Evolutionary conservation across 2,329 filamentous ascomycete species (phyloP).

Genomic region (Lachnellula hyalina): DNA sequence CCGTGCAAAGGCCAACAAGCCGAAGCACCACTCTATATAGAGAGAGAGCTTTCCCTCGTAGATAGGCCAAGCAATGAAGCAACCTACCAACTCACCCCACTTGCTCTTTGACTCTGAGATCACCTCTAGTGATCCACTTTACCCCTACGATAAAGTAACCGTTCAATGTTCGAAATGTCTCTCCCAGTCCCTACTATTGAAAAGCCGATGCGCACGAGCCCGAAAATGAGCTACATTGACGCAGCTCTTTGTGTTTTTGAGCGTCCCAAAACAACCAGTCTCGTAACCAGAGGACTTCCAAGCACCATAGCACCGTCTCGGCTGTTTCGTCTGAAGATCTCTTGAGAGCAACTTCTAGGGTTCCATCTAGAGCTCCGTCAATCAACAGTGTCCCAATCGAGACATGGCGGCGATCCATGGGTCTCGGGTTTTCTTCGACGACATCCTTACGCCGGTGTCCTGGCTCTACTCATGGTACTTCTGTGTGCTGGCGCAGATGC

Average conservation of each 20-base stretch:
- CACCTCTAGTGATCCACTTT: no score
- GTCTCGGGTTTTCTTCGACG: neutral
- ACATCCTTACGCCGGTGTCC: neutral
- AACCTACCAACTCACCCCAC: no score
- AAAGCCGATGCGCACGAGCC: neutral
- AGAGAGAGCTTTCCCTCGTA: no score
- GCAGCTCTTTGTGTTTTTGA: neutral
- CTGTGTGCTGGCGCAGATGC: slow-evolving; percentile 1
- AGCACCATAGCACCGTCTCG: neutral
- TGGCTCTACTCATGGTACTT: slow-evolving; percentile 1
- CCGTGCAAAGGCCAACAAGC: no score
- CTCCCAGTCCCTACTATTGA: neutral
- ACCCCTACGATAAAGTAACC: no score
- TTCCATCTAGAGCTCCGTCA: no score
- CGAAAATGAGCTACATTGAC: neutral
- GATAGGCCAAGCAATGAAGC: no score
- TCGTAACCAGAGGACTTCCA: neutral
- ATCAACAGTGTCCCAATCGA: neutral
- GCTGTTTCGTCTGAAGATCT: slow-evolving; percentile 1
- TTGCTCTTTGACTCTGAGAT: no score
- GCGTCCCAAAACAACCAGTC: neutral
- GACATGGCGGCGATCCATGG: slow-evolving; percentile 2
- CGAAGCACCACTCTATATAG: no score
- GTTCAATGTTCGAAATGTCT: neutral
- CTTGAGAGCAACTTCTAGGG: neutral